Evolutionary conservation across 2,329 filamentous ascomycete species (phyloP), one percentile per base, ranked within the genome.

Genomic region (Madurella mycetomatis): DNA sequence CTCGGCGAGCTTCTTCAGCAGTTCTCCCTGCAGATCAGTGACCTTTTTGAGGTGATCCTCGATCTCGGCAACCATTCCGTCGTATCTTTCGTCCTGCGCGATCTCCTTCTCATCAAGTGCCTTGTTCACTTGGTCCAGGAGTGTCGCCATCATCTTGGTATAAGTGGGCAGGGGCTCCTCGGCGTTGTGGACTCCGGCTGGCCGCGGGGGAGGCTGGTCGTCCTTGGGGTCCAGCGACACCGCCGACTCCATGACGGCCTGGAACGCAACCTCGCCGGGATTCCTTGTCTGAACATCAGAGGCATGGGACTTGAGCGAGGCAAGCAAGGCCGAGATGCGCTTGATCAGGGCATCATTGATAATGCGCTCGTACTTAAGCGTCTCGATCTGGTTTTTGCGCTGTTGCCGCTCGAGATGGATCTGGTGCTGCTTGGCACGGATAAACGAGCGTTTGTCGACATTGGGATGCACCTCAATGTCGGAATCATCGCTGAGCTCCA

Each of bases 391-490:
- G 65, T 88, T 85, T 69, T 88, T 90, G 54, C 94, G 87, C 66
- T 95, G 87, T 62, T 85, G 79, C 52, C 94, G 87, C 70, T 96
- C 87, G 67, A 92, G 85, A 72, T 99, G 94, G 65, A 99, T 99
- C 74, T 99, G 92, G 65, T 86, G 87, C 76, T 97, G 94, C 75
- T 99, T 99, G 61, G 94, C 95, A 62, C 92, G 90, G 71, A 99
- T 99, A 73, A 99, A 99, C 57, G 92, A 97, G 49, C 87, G 84
- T 73, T 99, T 99, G 76, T 99, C 94, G 70, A 99, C 94, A 70
- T 99, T 99, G 57, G 94, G 94, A 73, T 99, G 94, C 49, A 97
- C 94, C 75, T 99, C 94, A 65, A 99, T 86, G 67, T 99, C 94
- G 49, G 91, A 96, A 74, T 99, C 94, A 73, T 99, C 94, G 67